These are phyloP conservation scores for Keithomyces neogunnii DNA, from an alignment of 2,329 filamentous ascomycete genomes.

Conservation along the genomic window DNA sequence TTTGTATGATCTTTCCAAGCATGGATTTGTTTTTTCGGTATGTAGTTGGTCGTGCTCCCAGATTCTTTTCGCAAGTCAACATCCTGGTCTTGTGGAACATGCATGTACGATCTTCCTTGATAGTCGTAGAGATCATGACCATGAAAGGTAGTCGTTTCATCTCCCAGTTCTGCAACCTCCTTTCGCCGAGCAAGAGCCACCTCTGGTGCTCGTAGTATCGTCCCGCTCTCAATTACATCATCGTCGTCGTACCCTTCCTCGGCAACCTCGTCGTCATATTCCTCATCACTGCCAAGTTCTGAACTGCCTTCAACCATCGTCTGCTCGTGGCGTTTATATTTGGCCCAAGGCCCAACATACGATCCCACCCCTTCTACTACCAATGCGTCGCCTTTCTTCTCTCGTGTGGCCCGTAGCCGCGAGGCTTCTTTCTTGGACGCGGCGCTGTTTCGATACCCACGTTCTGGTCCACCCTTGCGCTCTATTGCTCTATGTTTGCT, in stretches of 20 bases:
- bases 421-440: slow-evolving; percentile 64
- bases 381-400: slow-evolving; percentile 75
- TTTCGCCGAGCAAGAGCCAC: slow-evolving; percentile 46
- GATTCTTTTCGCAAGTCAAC: slow-evolving; percentile 75
- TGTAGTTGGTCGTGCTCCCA: slow-evolving; percentile 78
- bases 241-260: slow-evolving; percentile 60
- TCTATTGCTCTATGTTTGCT: slow-evolving; percentile 79
- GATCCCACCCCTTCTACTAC: slow-evolving; percentile 79
- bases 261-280: slow-evolving; percentile 56
- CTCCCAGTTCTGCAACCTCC: slow-evolving; percentile 50
- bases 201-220: slow-evolving; percentile 48
- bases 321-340: slow-evolving; percentile 64
- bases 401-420: slow-evolving; percentile 62
- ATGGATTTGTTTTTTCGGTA: slow-evolving; percentile 89
- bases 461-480: slow-evolving; percentile 49
- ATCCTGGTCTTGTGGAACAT: slow-evolving; percentile 84
- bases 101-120: slow-evolving; percentile 94
- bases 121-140: slow-evolving; percentile 82
- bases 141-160: slow-evolving; percentile 82
- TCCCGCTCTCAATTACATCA: slow-evolving; percentile 56
- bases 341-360: slow-evolving; percentile 93
- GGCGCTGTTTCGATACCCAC: slow-evolving; percentile 44
- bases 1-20: slow-evolving; percentile 81
- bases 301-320: slow-evolving; percentile 68
- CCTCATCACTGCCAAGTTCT: slow-evolving; percentile 69